phyloP scores from a whole-genome alignment of 208 protist genomes.

The Balamuthia mandrillaris region DNA sequence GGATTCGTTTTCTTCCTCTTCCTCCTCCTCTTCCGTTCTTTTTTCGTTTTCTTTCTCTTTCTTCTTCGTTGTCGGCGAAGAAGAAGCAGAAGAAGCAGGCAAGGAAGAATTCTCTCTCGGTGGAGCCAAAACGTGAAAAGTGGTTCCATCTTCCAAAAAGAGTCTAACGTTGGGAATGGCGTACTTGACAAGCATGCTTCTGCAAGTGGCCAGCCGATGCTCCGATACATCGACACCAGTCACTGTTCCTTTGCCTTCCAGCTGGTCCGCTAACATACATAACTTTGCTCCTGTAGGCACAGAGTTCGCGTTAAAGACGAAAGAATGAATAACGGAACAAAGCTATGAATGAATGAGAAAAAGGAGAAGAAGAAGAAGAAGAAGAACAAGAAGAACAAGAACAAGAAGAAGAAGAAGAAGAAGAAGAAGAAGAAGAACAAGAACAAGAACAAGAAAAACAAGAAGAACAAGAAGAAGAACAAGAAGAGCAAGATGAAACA shows the following conservation, averaged over 20 bases:
- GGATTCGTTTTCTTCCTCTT: no score
- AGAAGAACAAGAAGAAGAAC: no score
- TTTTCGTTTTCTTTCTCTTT: not conserved
- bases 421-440: no score
- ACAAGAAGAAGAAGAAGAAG: no score
- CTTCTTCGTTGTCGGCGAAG: not conserved
- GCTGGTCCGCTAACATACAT: conserved; percentile 46
- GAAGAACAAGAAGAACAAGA: no score
- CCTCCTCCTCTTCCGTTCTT: no score
- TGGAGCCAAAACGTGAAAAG: conserved; percentile 35
- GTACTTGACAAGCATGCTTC: conserved; percentile 59
- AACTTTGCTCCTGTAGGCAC: conserved; percentile 32
- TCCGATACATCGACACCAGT: conserved; percentile 52
- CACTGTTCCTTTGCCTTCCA: conserved; percentile 39
- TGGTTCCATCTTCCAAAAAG: conserved; percentile 50
- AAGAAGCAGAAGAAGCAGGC: not conserved
- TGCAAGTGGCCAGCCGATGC: conserved; percentile 35
- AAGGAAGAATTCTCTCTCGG: conserved; percentile 9
- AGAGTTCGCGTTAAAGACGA: no score
- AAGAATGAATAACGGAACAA: no score
- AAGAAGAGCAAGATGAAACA: no score
- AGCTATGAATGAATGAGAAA: no score
- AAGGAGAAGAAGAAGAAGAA: no score
- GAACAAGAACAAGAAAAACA: no score
- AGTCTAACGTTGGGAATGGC: conserved; percentile 49